Evolutionary conservation across 495 filamentous ascomycete genomes (phyloP), one percentile per base, ranked within the genome.

Genomic region (Penicillium mononematosum): DNA sequence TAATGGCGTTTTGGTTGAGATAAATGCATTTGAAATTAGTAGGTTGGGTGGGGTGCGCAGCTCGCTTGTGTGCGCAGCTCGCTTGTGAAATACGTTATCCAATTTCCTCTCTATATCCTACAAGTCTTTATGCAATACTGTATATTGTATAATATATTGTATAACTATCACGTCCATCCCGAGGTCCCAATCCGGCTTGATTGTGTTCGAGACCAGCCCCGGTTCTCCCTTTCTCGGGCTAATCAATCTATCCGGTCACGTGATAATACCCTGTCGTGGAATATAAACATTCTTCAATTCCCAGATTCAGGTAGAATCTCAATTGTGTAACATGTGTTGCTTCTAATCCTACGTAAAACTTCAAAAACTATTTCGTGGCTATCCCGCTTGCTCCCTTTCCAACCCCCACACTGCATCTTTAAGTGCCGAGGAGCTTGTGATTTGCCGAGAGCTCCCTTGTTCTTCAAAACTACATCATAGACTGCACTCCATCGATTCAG

Each of bases 201-300:
- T 53, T 53, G 25, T 44, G 50, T 53, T 53, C 25, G 10, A 53
- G 27, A 53, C 39, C 6, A 11, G n/a, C n/a, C 16, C n/a, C 16
- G 10, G 31, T 48, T 48, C 36, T n/a, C n/a, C 36, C 6, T 34
- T 20, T 24, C 45, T 61, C 62, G 59, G 62, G 44, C 38, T 45
- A 29, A 65, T 32, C 24, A 2, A 62, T 53, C 45, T 54, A 22
- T 41, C 62, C 59, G 59, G 56, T 59, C 62, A 65, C 59, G 62
- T 65, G 62, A 55, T 51, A n/a, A 0, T 1, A 44, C 10, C n/a
- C 3, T 19, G 12, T 19, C n/a, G 14, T 32, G 27, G 34, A 27
- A 53, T 32, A 53, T 41, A 42, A 42, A 41, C 38, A 43, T 24
- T n/a, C 10, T 5, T 11, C 14, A n/a, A 2, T 43, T 42, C 29